phyloP scores from a whole-genome alignment of 441 rosid genomes.

The Brassica hybrid region DNA sequence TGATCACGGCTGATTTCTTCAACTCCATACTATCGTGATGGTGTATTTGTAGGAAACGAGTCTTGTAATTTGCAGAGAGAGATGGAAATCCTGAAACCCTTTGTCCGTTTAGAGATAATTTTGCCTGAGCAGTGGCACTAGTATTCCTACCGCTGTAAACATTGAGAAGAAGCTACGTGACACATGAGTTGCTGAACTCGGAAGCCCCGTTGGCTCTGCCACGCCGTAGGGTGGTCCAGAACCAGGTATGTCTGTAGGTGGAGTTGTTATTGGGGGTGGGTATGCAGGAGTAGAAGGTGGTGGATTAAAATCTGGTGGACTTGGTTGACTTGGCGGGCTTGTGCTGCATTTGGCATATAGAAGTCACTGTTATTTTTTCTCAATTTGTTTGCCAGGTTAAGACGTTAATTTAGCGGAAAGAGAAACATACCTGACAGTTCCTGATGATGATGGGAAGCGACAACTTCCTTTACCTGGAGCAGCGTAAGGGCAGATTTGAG shows the following conservation, averaged over 20 bases:
- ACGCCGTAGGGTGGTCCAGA: constrained; percentile 65
- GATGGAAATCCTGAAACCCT: constrained; percentile 34
- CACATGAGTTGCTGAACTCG: constrained; percentile 71
- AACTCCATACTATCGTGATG: constrained; percentile 36
- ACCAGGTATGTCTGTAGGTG: constrained; percentile 52
- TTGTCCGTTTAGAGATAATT: constrained; percentile 37
- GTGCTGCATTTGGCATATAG: constrained; percentile 53
- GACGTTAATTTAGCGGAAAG: constrained; percentile 22
- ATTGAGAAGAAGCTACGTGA: constrained; percentile 49
- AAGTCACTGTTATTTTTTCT: constrained; percentile 27
- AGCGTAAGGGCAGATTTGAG: constrained; percentile 23
- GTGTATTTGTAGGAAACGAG: constrained; percentile 41
- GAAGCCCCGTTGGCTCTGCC: constrained; percentile 82
- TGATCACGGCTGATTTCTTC: constrained; percentile 46
- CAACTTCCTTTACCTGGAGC: constrained; percentile 87
- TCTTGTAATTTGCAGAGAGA: constrained; percentile 40
- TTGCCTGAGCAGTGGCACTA: constrained; percentile 49
- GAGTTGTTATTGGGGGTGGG: constrained; percentile 57
- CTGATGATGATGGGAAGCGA: constrained; percentile 59
- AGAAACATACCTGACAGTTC: constrained; percentile 63
- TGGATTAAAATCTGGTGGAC: constrained; percentile 48
- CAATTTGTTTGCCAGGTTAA: constrained; percentile 23
- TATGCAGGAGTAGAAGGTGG: constrained; percentile 49
- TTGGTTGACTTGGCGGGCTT: constrained; percentile 54
- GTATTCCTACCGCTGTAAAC: constrained; percentile 49